Evolutionary conservation across 2,329 filamentous ascomycete genomes (phyloP).

Genomic region (Ambrosiella cleistominuta): DNA sequence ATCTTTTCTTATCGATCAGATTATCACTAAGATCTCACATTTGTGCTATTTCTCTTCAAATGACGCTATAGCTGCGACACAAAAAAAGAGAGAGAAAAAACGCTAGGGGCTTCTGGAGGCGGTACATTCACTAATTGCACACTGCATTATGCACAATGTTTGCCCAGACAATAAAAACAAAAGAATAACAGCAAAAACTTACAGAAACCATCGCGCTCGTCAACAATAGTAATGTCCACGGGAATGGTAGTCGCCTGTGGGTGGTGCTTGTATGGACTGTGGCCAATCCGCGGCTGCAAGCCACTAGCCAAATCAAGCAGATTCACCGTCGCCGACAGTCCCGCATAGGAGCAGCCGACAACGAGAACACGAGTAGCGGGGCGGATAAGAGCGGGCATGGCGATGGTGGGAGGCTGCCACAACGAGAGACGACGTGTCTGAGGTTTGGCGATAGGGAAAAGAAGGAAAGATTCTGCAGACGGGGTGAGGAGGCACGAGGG

Average conservation of each 20-base stretch:
- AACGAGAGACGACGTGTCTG: not conserved
- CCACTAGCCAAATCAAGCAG: slow-evolving; percentile 48
- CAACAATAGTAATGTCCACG: slow-evolving; percentile 55
- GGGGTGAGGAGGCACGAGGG: not conserved
- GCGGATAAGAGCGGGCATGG: slow-evolving; percentile 20
- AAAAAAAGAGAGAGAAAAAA: not conserved
- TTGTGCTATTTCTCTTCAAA: not conserved
- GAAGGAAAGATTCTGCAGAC: not conserved
- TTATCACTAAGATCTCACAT: not conserved
- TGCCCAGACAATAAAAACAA: not conserved
- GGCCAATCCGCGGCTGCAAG: slow-evolving; percentile 28
- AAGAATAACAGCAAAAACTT: slow-evolving; percentile 19
- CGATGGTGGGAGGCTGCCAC: not conserved
- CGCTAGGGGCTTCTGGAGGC: not conserved
- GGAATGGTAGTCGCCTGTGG: slow-evolving; percentile 30
- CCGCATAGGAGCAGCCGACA: slow-evolving; percentile 56
- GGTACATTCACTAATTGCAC: too few relatives aligned
- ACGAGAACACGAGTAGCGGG: slow-evolving; percentile 36
- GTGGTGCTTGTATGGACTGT: slow-evolving; percentile 23
- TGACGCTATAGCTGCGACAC: not conserved
- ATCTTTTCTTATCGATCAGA: not conserved
- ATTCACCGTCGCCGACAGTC: slow-evolving; percentile 48
- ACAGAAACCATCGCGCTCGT: slow-evolving; percentile 76
- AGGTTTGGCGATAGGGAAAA: not conserved
- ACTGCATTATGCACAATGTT: too few relatives aligned